phyloP scores from a whole-genome alignment of 345 rosid genomes.

The Linum usitatissimum region DNA sequence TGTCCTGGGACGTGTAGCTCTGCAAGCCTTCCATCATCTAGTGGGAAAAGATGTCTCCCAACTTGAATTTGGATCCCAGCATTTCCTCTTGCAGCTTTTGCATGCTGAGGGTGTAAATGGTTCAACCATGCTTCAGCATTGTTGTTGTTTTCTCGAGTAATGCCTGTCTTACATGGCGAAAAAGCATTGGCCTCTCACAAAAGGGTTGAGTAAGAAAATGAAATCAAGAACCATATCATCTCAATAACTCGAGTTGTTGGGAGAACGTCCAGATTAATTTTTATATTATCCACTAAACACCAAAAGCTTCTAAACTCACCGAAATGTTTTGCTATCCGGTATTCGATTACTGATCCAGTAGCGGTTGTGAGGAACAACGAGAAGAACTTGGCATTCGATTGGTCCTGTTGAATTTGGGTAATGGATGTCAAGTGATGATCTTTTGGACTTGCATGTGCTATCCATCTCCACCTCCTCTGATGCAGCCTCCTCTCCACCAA shows the following conservation, averaged over 20 bases:
- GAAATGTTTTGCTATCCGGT: constrained; percentile 30
- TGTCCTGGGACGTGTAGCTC: constrained; percentile 51
- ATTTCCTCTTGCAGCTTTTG: constrained; percentile 44
- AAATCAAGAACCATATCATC: too few relatives aligned
- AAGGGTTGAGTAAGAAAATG: not conserved
- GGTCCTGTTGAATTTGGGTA: constrained; percentile 38
- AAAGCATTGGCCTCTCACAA: too few relatives aligned
- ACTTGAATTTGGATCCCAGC: constrained; percentile 41
- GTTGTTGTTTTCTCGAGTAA: not conserved
- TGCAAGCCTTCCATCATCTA: constrained; percentile 61
- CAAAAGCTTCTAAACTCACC: constrained; percentile 20
- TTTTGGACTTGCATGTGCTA: constrained; percentile 44
- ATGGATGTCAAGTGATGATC: constrained; percentile 42
- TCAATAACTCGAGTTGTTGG: too few relatives aligned
- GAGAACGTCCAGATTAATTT: too few relatives aligned
- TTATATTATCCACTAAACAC: too few relatives aligned
- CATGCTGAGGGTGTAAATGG: constrained; percentile 43
- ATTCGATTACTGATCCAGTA: constrained; percentile 40
- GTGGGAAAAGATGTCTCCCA: constrained; percentile 46
- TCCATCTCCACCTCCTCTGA: constrained; percentile 67
- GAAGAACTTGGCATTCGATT: constrained; percentile 25
- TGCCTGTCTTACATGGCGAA: constrained; percentile 25
- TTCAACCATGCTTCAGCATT: constrained; percentile 38
- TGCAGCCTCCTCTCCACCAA: constrained; percentile 44
- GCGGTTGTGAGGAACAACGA: constrained; percentile 44